Conservation (phyloP, 1,139 yeast genomes). For the Diutina ranongensis region DNA sequence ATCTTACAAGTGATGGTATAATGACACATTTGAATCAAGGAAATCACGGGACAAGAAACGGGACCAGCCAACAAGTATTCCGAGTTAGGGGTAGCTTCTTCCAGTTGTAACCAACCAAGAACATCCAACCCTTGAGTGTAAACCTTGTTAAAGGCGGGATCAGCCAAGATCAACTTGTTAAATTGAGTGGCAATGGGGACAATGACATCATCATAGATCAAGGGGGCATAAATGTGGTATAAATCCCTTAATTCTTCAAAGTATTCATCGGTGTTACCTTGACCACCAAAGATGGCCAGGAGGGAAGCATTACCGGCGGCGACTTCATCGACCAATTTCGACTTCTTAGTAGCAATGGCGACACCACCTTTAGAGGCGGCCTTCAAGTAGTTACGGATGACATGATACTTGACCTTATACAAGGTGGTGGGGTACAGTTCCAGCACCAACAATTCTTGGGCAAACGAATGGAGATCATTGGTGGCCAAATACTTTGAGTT, state of each 20-base stretch:
- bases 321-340: conserved; percentile 42
- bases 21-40: conserved; percentile 90
- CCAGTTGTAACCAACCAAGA: conserved; percentile 73
- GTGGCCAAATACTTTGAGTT: neutral
- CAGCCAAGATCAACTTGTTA: conserved; percentile 54
- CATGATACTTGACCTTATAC: conserved; percentile 58
- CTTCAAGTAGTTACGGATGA: conserved; percentile 56
- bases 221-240: conserved; percentile 63
- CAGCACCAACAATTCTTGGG: conserved; percentile 47
- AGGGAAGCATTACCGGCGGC: conserved; percentile 42
- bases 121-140: conserved; percentile 92
- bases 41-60: conserved; percentile 89
- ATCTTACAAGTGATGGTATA: conserved; percentile 80
- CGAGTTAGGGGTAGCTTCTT: conserved; percentile 79
- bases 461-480: conserved; percentile 83
- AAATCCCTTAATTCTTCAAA: conserved; percentile 91
- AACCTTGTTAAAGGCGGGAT: conserved; percentile 73
- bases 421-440: conserved; percentile 52
- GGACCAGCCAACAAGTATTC: conserved; percentile 88
- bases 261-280: conserved; percentile 96
- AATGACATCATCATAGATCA: conserved; percentile 56
- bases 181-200: conserved; percentile 58
- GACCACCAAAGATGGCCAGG: conserved; percentile 94
- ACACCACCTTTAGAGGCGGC: conserved; percentile 43
- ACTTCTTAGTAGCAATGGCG: conserved; percentile 16